A percentile compares a stretch with the other conserved stretches of the same genome.
Conservation (phyloP, 2,329 filamentous ascomycete genomes). For the Aspergillus tanneri region DNA sequence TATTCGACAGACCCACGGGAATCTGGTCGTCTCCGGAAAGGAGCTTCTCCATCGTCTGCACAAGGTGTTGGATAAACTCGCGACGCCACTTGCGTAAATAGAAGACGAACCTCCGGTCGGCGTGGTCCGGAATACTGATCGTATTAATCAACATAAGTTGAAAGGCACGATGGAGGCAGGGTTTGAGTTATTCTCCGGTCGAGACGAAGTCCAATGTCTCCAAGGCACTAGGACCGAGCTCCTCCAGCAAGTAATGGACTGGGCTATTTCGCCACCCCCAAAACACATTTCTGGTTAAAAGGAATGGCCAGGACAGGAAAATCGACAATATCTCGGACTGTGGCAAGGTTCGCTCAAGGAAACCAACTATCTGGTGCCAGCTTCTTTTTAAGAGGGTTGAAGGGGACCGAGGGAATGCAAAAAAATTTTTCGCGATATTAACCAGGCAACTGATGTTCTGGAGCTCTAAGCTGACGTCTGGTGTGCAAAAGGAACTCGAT, state of each 20-base stretch:
- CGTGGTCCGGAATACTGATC: background rate
- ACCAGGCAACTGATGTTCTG: constrained; percentile 27
- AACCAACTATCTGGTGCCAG: constrained; percentile 33
- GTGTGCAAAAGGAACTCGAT: constrained; percentile 20
- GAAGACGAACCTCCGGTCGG: too few relatives aligned
- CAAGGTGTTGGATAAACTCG: too few relatives aligned
- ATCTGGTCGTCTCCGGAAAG: too few relatives aligned
- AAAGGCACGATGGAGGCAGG: constrained; percentile 5
- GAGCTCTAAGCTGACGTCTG: constrained; percentile 27
- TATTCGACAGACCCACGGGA: too few relatives aligned
- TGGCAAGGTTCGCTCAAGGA: constrained; percentile 24
- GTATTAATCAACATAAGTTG: constrained; percentile 16
- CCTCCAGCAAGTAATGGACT: constrained; percentile 22
- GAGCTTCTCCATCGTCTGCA: too few relatives aligned
- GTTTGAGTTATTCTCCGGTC: constrained; percentile 19
- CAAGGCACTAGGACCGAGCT: constrained; percentile 23
- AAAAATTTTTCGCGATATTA: constrained; percentile 41
- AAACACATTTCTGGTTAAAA: constrained; percentile 34
- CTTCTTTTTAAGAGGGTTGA: constrained; percentile 51
- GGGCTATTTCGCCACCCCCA: constrained; percentile 17
- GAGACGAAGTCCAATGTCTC: constrained; percentile 21
- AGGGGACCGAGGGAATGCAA: constrained; percentile 36
- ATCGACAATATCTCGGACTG: constrained; percentile 31
- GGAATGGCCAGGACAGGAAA: constrained; percentile 37
- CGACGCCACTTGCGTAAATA: too few relatives aligned